Percentiles rank a stretch among this genome's conserved stretches.
Conservation (phyloP, 169 alveolate species). For the Cryptosporidium parvum region DNA sequence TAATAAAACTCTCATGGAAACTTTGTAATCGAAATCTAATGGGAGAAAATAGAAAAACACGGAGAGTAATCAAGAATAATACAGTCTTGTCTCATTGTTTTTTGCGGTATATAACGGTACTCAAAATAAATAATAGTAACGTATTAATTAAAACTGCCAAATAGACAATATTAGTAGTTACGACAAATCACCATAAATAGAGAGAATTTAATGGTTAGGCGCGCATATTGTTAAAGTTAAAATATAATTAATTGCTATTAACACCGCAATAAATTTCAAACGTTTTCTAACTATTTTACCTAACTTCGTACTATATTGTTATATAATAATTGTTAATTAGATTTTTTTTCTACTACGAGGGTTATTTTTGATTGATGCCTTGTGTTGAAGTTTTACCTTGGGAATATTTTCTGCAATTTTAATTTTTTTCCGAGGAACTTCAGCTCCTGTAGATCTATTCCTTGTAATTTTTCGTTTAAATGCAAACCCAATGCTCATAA, state of each 20-base stretch:
- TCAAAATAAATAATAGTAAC: not conserved
- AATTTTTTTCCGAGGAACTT: not conserved
- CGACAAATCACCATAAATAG: slow-evolving; percentile 7
- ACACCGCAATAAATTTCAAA: not conserved
- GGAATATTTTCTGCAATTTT: slow-evolving; percentile 28
- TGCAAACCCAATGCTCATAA: slow-evolving; percentile 68
- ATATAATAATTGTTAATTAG: not conserved
- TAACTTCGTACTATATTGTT: not conserved
- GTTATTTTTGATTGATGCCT: not conserved
- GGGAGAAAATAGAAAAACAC: not conserved
- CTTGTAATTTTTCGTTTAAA: slow-evolving; percentile 13
- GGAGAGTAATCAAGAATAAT: not conserved
- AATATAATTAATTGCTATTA: not conserved
- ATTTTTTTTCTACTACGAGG: not conserved
- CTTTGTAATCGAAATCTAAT: not conserved
- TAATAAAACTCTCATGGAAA: slow-evolving; percentile 3
- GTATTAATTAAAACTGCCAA: not conserved
- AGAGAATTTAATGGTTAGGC: not conserved
- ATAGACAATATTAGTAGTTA: not conserved
- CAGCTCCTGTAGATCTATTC: not conserved
- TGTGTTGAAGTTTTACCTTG: slow-evolving; percentile 2
- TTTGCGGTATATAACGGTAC: slow-evolving; percentile 4
- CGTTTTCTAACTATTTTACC: not conserved
- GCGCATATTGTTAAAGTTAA: not conserved
- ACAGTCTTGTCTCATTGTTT: not conserved